Percentiles rank a stretch among this genome's conserved stretches.
Conservation (phyloP, 129 eudicot species). For the Helichrysum umbraculigerum region DNA sequence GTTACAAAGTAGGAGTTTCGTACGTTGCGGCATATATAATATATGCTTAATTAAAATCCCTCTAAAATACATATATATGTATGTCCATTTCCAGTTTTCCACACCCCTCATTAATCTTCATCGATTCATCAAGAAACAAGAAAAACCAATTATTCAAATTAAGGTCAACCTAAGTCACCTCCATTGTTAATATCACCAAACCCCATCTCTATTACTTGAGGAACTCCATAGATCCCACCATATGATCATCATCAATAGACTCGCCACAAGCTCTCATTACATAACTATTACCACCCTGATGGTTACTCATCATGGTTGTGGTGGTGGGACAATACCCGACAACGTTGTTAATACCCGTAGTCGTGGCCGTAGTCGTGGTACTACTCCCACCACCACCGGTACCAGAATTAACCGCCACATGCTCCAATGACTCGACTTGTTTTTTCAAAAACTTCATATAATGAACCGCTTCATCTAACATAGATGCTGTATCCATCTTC, state of each 20-base stretch:
- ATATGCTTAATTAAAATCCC: slow-evolving; percentile 13
- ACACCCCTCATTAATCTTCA: not conserved
- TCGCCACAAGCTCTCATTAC: slow-evolving; percentile 39
- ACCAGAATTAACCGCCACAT: slow-evolving; percentile 24
- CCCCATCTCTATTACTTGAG: slow-evolving; percentile 36
- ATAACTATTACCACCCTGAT: slow-evolving; percentile 28
- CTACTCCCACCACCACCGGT: not conserved
- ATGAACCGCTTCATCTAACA: slow-evolving; percentile 92
- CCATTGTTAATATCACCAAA: slow-evolving; percentile 27
- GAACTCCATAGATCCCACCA: slow-evolving; percentile 51
- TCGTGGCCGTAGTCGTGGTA: too few relatives aligned
- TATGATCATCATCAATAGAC: slow-evolving; percentile 27
- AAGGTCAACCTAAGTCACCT: slow-evolving; percentile 12
- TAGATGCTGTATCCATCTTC: slow-evolving; percentile 95
- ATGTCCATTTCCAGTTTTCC: slow-evolving; percentile 16
- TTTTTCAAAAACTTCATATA: slow-evolving; percentile 79
- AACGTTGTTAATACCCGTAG: not conserved
- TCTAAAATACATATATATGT: slow-evolving; percentile 18
- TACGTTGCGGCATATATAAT: not conserved
- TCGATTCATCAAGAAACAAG: not conserved
- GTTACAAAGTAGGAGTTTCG: slow-evolving; percentile 30
- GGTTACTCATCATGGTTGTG: not conserved
- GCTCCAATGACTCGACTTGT: slow-evolving; percentile 62
- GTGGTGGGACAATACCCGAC: slow-evolving; percentile 18
- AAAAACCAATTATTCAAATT: slow-evolving; percentile 16